phyloP scores from a whole-genome alignment of 2,329 filamentous ascomycete genomes.

The Fusarium penzigii region DNA sequence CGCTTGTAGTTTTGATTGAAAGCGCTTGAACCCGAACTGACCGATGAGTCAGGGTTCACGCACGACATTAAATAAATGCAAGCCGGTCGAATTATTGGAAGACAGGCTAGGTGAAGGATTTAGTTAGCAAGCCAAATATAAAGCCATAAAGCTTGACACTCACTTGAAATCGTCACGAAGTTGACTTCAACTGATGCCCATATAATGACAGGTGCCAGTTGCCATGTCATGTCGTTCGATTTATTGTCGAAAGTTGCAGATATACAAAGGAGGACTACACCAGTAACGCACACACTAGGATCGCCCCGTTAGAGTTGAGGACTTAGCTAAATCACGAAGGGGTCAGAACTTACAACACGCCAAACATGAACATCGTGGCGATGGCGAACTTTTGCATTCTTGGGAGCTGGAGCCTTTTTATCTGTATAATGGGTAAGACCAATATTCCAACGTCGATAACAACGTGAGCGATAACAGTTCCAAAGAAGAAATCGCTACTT shows the following conservation, averaged over 20 bases:
- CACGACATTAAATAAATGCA: slow-evolving; percentile 22
- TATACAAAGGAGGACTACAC: slow-evolving; percentile 21
- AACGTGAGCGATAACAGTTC: slow-evolving; percentile 17
- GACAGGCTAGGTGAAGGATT: slow-evolving; percentile 16
- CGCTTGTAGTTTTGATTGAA: slow-evolving; percentile 18
- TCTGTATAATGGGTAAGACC: slow-evolving; percentile 6
- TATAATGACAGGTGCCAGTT: slow-evolving; percentile 20
- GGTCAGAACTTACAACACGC: slow-evolving; percentile 29
- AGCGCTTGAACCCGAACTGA: slow-evolving; percentile 18
- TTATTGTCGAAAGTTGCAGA: slow-evolving; percentile 15
- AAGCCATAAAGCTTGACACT: fast-evolving
- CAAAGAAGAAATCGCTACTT: slow-evolving; percentile 10
- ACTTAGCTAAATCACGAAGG: no score
- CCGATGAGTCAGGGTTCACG: slow-evolving; percentile 7
- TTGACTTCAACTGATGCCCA: slow-evolving; percentile 30
- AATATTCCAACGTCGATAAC: slow-evolving; percentile 19
- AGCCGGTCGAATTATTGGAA: slow-evolving; percentile 24
- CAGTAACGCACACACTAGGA: slow-evolving; percentile 22
- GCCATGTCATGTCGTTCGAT: slow-evolving; percentile 23
- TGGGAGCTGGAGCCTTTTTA: slow-evolving; percentile 12
- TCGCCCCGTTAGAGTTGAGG: not conserved
- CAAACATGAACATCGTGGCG: slow-evolving; percentile 32
- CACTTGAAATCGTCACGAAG: slow-evolving; percentile 26
- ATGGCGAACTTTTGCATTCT: slow-evolving; percentile 21
- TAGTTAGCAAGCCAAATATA: fast-evolving